These are phyloP conservation scores for Phytopythium sindhum DNA, from an alignment of 352 stramenopile species.

Conservation along the genomic window DNA sequence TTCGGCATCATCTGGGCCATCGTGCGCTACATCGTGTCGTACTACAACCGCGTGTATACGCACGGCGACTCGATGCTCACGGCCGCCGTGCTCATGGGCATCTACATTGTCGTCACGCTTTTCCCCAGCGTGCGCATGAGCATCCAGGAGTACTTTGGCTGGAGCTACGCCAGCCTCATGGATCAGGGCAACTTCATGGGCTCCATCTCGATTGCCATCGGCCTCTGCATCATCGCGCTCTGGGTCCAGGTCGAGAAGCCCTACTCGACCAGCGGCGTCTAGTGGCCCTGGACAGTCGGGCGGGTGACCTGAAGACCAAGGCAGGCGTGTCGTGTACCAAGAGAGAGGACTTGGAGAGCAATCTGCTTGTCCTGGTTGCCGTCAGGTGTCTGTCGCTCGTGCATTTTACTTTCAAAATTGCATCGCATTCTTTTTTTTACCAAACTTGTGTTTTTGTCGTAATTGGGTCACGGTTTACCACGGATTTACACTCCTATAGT, in stretches of 20 bases:
- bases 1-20: conserved; percentile 78
- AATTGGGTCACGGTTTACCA: no score
- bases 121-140: conserved; percentile 80
- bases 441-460: not conserved
- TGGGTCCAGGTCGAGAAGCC: conserved; percentile 84
- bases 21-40: conserved; percentile 75
- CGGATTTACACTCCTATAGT: no score
- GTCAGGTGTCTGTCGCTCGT: no score
- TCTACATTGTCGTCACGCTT: conserved; percentile 77
- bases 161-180: conserved; percentile 86
- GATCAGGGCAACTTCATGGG: conserved; percentile 88
- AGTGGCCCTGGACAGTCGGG: no score
- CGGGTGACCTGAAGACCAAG: no score
- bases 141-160: conserved; percentile 87
- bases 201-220: conserved; percentile 72
- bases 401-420: not conserved
- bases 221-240: conserved; percentile 79
- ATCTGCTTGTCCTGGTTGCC: no score
- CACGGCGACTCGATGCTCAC: conserved; percentile 75
- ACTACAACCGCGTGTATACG: conserved; percentile 71
- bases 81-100: conserved; percentile 63
- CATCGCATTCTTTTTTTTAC: not conserved
- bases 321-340: no score
- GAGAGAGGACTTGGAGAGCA: no score
- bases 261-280: conserved; percentile 11